These are phyloP conservation scores for Candolleomyces eurysporus DNA, from an alignment of 768 basidiomycete species.

Conservation along the genomic window DNA sequence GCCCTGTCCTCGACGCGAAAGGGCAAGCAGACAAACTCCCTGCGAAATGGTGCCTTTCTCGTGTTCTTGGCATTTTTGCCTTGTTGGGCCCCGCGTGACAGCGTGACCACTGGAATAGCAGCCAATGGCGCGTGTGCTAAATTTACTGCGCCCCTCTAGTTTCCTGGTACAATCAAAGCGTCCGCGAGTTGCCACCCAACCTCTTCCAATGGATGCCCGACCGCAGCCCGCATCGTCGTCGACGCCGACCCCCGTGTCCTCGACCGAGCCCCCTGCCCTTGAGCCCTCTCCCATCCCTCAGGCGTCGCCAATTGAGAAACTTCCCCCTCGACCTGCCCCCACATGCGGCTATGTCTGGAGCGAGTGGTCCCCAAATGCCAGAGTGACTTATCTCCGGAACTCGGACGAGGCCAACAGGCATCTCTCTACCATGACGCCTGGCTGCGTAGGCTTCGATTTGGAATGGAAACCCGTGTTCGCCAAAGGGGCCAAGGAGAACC, in stretches of 20 bases:
- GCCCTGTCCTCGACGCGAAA: neutral
- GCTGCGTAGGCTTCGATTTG: constrained; percentile 66
- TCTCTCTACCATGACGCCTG: constrained; percentile 24
- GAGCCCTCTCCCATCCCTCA: neutral
- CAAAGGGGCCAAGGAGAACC: constrained; percentile 58
- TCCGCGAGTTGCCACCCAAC: too few relatives aligned
- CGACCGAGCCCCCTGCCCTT: constrained; percentile 3
- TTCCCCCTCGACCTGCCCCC: constrained; percentile 27
- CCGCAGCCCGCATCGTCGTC: neutral
- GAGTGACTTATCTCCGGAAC: constrained; percentile 34
- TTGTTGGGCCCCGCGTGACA: constrained; percentile 6
- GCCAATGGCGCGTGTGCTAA: constrained; percentile 22
- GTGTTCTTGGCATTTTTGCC: neutral
- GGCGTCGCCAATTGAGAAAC: constrained; percentile 15
- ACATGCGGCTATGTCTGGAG: constrained; percentile 37
- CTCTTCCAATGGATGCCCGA: neutral
- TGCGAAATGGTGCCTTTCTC: too few relatives aligned
- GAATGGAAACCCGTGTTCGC: constrained; percentile 72
- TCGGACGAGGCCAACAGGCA: constrained; percentile 28
- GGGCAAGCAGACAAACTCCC: constrained; percentile 6
- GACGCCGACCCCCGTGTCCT: neutral
- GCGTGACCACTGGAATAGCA: constrained; percentile 14
- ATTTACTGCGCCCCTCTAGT: constrained; percentile 10
- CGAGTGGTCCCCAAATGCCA: constrained; percentile 27
- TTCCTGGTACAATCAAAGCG: neutral